Base-by-base conservation (phyloP, 441 rosid genomes). In the Gossypium gossypioides region DNA sequence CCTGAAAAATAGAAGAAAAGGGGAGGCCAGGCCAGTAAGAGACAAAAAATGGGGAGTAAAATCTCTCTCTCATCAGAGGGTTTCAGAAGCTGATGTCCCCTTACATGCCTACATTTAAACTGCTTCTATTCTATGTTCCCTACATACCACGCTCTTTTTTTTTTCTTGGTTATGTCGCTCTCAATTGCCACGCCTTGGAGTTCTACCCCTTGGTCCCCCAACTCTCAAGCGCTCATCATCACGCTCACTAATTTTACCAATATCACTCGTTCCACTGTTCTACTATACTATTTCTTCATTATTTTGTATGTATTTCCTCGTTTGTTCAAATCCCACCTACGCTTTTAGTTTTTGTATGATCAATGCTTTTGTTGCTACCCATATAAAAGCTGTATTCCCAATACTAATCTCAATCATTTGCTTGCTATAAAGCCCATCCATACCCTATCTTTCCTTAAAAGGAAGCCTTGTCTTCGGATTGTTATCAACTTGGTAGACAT, bases 61-160 rank as follows among this genome's bases (percentile, higher is more conserved):
- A 32, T 54, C 68, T 65, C 58, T 64, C 64, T 68, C 19, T 16
- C 65, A 66, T 62, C 77, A 64, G 81, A 81, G 69, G 70, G 50
- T 63, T 55, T 78, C 77, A 74, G 85, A 76, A 72, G 70, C 56
- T 12, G 59, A 50, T 89, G 97, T 89, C 86, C 78, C 94, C 87
- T 84, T 81, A 34, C 74, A 83, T 75, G 88, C 93, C 87, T 74
- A 88, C 97, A 91, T 3, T n/a, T 68, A 50, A 75, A 68, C 89
- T 84, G 89, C 74, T 78, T 74, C 86, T 67, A 76, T 85, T 34
- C 40, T 34, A 34, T 34, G 88, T 86, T 73, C 82, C 88, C 91
- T 77, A 83, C 86, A 72, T 72, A 71, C 85, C 96, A 86, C 88
- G 92, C 92, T 75, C 75, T 72, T 82, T 72, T 72, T 3, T 37